Percentiles rank a stretch among this genome's conserved stretches.
These are phyloP conservation scores for Phoenix roebelenii DNA, from an alignment of 176 grass and related monocot genomes.

Conservation along the genomic window DNA sequence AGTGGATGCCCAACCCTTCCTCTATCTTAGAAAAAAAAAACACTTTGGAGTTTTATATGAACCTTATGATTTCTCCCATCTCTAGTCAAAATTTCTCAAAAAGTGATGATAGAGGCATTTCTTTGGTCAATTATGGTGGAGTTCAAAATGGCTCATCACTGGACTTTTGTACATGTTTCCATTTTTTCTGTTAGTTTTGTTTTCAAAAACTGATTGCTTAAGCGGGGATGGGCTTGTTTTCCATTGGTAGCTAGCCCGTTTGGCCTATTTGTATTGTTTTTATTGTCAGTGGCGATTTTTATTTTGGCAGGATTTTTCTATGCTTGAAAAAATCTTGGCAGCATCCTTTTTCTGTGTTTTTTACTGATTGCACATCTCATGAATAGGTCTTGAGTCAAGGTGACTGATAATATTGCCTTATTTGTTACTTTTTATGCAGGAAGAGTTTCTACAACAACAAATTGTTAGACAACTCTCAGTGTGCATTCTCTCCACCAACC, in stretches of 20 bases:
- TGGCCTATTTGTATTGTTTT: too few relatives aligned
- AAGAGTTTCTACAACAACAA: constrained; percentile 34
- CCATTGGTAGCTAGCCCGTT: too few relatives aligned
- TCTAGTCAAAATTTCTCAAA: not conserved
- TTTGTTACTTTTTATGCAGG: constrained; percentile 24
- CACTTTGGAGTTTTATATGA: too few relatives aligned
- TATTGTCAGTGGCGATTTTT: too few relatives aligned
- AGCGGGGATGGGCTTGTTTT: too few relatives aligned
- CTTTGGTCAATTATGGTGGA: too few relatives aligned
- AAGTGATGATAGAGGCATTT: not conserved
- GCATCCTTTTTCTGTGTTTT: not conserved
- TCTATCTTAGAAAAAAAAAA: too few relatives aligned
- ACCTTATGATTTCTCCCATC: not conserved
- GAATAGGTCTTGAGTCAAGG: too few relatives aligned
- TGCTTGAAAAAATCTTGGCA: too few relatives aligned
- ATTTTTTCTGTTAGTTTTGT: not conserved
- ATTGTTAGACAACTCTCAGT: constrained; percentile 35
- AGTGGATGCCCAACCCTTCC: not conserved
- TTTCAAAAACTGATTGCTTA: too few relatives aligned
- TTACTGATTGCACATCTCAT: not conserved
- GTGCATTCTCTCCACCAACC: constrained; percentile 74
- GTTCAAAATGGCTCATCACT: not conserved
- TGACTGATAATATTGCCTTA: too few relatives aligned
- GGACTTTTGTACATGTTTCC: not conserved
- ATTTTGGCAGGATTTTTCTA: too few relatives aligned